Evolutionary conservation across 306 rosid genomes (phyloP).

Genomic region (Quercus bicolor): DNA sequence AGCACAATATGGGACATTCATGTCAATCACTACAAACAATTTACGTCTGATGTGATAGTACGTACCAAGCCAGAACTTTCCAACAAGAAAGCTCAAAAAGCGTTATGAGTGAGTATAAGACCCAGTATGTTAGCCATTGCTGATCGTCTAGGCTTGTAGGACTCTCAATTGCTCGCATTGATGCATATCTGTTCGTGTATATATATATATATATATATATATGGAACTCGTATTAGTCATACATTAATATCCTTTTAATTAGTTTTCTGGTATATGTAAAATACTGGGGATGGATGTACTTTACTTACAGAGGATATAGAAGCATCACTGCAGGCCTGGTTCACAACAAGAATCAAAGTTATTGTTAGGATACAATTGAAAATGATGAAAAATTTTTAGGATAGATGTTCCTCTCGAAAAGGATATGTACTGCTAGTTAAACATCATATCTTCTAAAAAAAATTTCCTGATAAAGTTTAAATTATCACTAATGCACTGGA

Average conservation of each 20-base stretch:
- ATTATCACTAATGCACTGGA: too few relatives aligned
- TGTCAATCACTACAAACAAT: neutral
- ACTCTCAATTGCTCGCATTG: constrained; percentile 85
- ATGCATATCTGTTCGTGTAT: constrained; percentile 57
- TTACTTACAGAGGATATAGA: constrained; percentile 84
- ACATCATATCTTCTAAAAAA: too few relatives aligned
- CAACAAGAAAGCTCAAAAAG: constrained; percentile 73
- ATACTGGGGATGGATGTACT: neutral
- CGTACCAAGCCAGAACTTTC: constrained; percentile 68
- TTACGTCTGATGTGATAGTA: neutral
- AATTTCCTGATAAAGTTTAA: too few relatives aligned
- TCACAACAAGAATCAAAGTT: constrained; percentile 6
- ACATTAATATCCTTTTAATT: neutral
- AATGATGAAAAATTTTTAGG: neutral
- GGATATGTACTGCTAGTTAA: too few relatives aligned
- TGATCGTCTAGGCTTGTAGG: constrained; percentile 87
- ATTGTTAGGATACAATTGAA: constrained; percentile 6
- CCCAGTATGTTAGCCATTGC: constrained; percentile 96
- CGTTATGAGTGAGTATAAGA: constrained; percentile 69
- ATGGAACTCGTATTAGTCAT: neutral
- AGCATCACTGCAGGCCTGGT: constrained; percentile 89
- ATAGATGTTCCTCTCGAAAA: too few relatives aligned
- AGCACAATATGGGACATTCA: neutral
- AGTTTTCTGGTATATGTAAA: neutral
- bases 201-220: neutral